Conservation (phyloP, 2,329 filamentous ascomycete genomes). For the Thelonectria rubi region DNA sequence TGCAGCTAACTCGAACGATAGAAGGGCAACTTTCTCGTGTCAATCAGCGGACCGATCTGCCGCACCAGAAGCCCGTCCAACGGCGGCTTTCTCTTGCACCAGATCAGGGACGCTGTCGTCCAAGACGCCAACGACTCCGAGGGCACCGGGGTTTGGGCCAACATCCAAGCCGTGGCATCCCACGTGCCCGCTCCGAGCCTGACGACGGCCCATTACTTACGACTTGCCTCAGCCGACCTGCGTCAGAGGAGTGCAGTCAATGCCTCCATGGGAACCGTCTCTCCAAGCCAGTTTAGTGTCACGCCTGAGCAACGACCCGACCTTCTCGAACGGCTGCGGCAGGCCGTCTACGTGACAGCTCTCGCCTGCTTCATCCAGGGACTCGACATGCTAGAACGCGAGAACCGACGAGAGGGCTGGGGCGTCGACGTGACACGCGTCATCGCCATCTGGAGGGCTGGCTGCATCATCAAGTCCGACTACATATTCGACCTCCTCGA, state of each 20-base stretch:
- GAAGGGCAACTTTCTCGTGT: constrained; percentile 66
- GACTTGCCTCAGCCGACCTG: constrained; percentile 70
- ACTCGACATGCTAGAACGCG: constrained; percentile 68
- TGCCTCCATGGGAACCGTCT: constrained; percentile 16
- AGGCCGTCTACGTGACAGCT: constrained; percentile 69
- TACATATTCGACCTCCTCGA: constrained; percentile 69
- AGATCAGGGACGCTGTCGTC: constrained; percentile 75
- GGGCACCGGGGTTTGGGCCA: constrained; percentile 73
- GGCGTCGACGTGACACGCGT: constrained; percentile 60
- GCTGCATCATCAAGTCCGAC: constrained; percentile 76
- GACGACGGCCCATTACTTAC: constrained; percentile 68
- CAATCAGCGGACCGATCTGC: constrained; percentile 70
- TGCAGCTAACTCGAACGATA: neutral
- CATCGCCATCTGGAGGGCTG: constrained; percentile 72
- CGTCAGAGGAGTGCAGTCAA: constrained; percentile 62
- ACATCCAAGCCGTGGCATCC: constrained; percentile 66
- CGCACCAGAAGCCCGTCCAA: constrained; percentile 53
- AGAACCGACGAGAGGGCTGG: constrained; percentile 68
- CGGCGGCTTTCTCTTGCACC: constrained; percentile 63
- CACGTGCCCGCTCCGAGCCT: constrained; percentile 73
- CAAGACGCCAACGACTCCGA: constrained; percentile 74
- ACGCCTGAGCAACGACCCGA: constrained; percentile 25
- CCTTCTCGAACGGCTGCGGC: constrained; percentile 65
- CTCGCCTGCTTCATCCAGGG: constrained; percentile 72
- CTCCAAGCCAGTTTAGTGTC: neutral